A percentile compares a stretch with the other conserved stretches of the same genome.
phyloP scores from a whole-genome alignment of 2,329 filamentous ascomycete genomes.

The Pseudogymnoascus sp. region DNA sequence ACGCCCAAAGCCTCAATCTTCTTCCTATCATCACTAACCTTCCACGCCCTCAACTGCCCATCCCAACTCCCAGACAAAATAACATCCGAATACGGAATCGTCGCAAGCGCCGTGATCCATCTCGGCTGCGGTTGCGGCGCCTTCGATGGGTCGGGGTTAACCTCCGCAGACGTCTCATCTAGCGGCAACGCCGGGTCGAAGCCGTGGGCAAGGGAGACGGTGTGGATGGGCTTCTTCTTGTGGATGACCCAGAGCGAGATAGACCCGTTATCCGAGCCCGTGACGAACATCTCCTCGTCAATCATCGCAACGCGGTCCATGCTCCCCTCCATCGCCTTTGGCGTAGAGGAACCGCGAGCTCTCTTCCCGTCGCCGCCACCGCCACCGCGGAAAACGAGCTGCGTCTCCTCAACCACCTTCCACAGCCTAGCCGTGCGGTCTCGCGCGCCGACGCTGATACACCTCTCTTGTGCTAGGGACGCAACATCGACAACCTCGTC shows the following conservation, averaged over 20 bases:
- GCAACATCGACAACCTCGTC: conserved; percentile 81
- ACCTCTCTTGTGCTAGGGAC: conserved; percentile 75
- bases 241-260: conserved; percentile 80
- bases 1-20: conserved; percentile 64
- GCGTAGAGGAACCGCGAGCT: conserved; percentile 34
- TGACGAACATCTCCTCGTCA: conserved; percentile 82
- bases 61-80: conserved; percentile 93
- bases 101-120: conserved; percentile 82
- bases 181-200: conserved; percentile 63
- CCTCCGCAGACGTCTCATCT: conserved; percentile 65
- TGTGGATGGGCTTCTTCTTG: conserved; percentile 90
- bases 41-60: conserved; percentile 78
- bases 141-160: conserved; percentile 48
- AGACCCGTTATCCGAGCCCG: conserved; percentile 83
- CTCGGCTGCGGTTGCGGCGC: conserved; percentile 61
- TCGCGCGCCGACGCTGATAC: conserved; percentile 80
- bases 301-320: conserved; percentile 90
- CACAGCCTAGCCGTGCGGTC: conserved; percentile 88
- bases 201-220: conserved; percentile 74
- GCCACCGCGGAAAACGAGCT: conserved; percentile 88
- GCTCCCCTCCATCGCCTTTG: conserved; percentile 59
- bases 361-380: conserved; percentile 48
- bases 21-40: conserved; percentile 72
- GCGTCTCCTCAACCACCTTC: conserved; percentile 93
- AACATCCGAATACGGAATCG: conserved; percentile 83